Evolutionary conservation across 805 yeast genomes (phyloP).

Genomic region (Zygosaccharomyces kombuchaensis): DNA sequence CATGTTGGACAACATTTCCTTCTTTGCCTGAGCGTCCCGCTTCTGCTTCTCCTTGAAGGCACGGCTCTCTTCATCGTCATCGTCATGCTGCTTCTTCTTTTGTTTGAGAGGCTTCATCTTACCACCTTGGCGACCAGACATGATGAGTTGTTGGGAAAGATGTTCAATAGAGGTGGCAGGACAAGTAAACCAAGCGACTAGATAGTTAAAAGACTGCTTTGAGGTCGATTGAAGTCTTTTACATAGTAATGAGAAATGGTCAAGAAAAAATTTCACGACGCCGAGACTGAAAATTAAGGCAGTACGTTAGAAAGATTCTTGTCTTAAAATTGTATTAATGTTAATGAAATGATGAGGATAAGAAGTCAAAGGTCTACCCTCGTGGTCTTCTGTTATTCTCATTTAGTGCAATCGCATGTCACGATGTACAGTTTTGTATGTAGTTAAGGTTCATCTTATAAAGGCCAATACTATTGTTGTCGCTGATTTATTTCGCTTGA

Average conservation of each 20-base stretch:
- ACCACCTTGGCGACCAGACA: constrained; percentile 98
- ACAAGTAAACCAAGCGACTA: background rate
- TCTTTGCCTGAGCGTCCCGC: constrained; percentile 90
- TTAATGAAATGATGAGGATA: too few species aligned
- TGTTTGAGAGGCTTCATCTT: constrained; percentile 77
- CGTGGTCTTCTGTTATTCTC: too few species aligned
- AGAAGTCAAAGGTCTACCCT: too few species aligned
- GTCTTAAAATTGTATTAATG: background rate
- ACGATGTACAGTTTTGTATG: too few species aligned
- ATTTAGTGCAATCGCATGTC: too few species aligned
- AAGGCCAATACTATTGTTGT: too few species aligned
- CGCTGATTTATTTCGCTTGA: too few species aligned
- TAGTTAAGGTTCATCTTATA: too few species aligned
- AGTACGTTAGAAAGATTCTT: too few species aligned
- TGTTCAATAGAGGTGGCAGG: background rate
- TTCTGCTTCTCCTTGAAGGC: constrained; percentile 93
- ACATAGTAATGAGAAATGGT: background rate
- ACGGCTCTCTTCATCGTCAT: constrained; percentile 77
- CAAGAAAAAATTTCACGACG: constrained; percentile 1
- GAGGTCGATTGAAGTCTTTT: too few species aligned
- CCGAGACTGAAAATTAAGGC: background rate
- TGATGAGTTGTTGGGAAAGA: constrained; percentile 25
- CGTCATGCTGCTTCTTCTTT: constrained; percentile 75
- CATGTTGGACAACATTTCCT: constrained; percentile 84
- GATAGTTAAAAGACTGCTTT: background rate